phyloP scores from a whole-genome alignment of 1,139 yeast genomes.

The Protomyces arabidopsidicola region DNA sequence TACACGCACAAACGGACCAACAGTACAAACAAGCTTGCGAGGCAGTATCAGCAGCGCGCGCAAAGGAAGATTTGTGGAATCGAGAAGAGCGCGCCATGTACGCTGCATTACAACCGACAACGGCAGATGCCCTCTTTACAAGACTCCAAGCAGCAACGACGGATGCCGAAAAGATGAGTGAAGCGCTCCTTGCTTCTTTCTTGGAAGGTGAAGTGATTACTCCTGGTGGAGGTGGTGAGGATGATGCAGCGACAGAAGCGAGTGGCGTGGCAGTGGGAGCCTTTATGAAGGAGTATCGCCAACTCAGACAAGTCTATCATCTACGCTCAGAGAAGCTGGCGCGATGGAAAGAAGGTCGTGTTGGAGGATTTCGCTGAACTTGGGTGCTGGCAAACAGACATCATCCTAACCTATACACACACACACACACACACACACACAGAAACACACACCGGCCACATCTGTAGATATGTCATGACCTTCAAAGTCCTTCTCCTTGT shows the following conservation, averaged over 20 bases:
- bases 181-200: constrained; percentile 40
- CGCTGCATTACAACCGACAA: constrained; percentile 41
- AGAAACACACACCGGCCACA: too few species aligned
- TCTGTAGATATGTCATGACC: background rate
- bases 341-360: constrained; percentile 64
- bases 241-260: constrained; percentile 27
- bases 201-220: constrained; percentile 35
- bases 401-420: too few species aligned
- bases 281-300: constrained; percentile 48
- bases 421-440: too few species aligned
- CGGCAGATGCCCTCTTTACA: constrained; percentile 39
- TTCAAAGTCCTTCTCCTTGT: background rate
- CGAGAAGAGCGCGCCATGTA: constrained; percentile 44
- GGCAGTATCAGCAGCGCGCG: constrained; percentile 31
- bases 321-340: constrained; percentile 54
- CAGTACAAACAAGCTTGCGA: constrained; percentile 5
- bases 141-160: constrained; percentile 38
- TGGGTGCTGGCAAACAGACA: background rate
- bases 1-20: background rate
- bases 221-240: constrained; percentile 35
- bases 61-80: constrained; percentile 37
- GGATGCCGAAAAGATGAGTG: constrained; percentile 40
- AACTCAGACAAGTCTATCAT: constrained; percentile 51
- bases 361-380: constrained; percentile 45
- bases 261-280: constrained; percentile 33